Base-by-base conservation (phyloP, 1,284 basidiomycete genomes). In the Apiotrichum siamense region DNA sequence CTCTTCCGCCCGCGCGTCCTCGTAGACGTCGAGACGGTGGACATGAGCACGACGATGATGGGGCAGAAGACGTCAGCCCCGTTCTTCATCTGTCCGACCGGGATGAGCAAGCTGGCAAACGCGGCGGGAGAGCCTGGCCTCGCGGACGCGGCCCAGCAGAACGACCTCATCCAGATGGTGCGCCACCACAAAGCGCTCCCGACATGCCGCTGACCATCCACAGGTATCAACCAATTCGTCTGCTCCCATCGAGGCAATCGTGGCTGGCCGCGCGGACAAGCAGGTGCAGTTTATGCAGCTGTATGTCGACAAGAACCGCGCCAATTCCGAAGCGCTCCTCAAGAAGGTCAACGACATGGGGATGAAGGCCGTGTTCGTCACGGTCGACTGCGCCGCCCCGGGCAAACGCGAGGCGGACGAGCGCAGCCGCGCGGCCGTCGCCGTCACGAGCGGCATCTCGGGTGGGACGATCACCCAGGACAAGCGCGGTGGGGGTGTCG, bases 381-480 rank as follows among this genome's bases (percentile, higher is more conserved):
- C 74, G 2, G 73, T 73, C 18, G 74, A 75, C 54, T 72, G 72
- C 17, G 66, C 72, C 18, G 68, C 71, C 2, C 71, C 72, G 1
- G 74, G 74, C 4, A 75, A 75, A 52, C 58, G 74, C 20, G 74
- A 75, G 58, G 72, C 72, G 2, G 74, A 75, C 52, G 74, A 75
- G 55, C 53, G 74, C 21, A 61, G 58, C 49, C 61, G 70, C 24
- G 70, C 72, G 1, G 66, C 69, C 36, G 65, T 72, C 20, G 72
- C 68, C 46, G 67, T 73, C 27, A 59, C 61, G 24, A 48, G 62
- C 54, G 73, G 73, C 3, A 69, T 73, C 31, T 69, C 67, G 4
- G 72, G 73, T 11, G 70, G 71, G 5, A 70, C 68, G 49, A 70
- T 74, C 31, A 54, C 59, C 18, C 50, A 58, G 3, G 73, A 75